A percentile compares a stretch with the other conserved stretches of the same genome.
These are phyloP conservation scores for Tricholoma bakamatsutake DNA, from an alignment of 768 basidiomycete species.

Conservation along the genomic window DNA sequence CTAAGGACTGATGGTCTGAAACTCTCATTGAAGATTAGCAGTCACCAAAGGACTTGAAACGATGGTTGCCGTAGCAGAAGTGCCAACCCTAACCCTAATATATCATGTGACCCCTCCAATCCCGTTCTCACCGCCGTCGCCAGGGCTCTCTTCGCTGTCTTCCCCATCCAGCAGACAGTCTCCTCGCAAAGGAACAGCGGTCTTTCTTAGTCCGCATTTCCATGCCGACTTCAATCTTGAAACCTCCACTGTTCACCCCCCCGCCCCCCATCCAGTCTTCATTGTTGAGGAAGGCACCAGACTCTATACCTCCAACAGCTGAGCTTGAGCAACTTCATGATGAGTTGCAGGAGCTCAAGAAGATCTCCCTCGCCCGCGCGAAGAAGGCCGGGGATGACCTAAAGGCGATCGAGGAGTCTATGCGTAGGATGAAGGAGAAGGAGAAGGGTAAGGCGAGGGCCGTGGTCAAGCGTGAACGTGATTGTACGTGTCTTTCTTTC, in stretches of 20 bases:
- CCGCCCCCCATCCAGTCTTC: constrained; percentile 49
- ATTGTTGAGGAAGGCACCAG: constrained; percentile 58
- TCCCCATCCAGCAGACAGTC: neutral
- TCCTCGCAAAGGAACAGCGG: neutral
- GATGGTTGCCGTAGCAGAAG: too few relatives aligned
- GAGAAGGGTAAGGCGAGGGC: constrained; percentile 68
- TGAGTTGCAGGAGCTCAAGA: constrained; percentile 52
- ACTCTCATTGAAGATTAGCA: too few relatives aligned
- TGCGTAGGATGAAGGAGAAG: constrained; percentile 71
- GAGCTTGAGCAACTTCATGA: constrained; percentile 62
- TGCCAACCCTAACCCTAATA: neutral
- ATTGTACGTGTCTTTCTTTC: constrained; percentile 50
- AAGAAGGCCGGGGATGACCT: constrained; percentile 76
- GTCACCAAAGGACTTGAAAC: too few relatives aligned
- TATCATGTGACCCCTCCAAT: neutral
- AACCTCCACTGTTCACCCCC: constrained; percentile 42
- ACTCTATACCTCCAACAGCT: constrained; percentile 63
- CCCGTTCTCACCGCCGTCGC: neutral
- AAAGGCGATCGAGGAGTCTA: constrained; percentile 67
- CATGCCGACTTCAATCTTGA: constrained; percentile 25
- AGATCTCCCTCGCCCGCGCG: constrained; percentile 52
- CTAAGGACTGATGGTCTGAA: too few relatives aligned
- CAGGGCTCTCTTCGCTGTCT: neutral
- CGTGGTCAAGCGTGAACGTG: constrained; percentile 65
- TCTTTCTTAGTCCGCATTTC: neutral